phyloP scores from a whole-genome alignment of 2,329 filamentous ascomycete species.

The Mycosphaerella sp. region DNA sequence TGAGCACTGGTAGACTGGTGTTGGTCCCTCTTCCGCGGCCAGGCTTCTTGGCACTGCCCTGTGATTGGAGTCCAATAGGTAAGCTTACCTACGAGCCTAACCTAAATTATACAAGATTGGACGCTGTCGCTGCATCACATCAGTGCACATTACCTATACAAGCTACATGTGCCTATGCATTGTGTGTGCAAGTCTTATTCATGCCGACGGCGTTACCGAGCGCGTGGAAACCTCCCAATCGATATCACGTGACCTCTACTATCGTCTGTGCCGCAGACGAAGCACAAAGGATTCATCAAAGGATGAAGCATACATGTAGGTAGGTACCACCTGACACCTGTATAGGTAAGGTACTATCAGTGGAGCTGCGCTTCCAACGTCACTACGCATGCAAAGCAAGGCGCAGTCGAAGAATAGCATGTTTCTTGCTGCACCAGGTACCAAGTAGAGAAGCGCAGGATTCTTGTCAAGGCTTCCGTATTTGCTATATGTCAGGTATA shows the following conservation, averaged over 20 bases:
- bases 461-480: neutral
- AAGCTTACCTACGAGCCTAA: neutral
- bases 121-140: no score
- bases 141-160: no score
- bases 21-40: no score
- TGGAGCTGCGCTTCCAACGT: constrained; percentile 1
- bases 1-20: no score
- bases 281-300: neutral
- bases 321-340: no score
- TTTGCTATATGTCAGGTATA: neutral
- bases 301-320: neutral
- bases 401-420: neutral
- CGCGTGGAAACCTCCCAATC: neutral
- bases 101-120: neutral
- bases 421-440: neutral
- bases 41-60: no score
- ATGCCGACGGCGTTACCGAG: no score
- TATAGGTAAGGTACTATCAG: no score
- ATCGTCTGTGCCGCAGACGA: neutral
- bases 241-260: no score
- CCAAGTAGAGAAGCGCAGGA: neutral
- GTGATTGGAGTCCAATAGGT: neutral
- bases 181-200: no score
- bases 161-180: no score
- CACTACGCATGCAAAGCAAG: constrained; percentile 1